Base-by-base conservation (phyloP, 169 alveolate species). In the Hepatocystis sp. region DNA sequence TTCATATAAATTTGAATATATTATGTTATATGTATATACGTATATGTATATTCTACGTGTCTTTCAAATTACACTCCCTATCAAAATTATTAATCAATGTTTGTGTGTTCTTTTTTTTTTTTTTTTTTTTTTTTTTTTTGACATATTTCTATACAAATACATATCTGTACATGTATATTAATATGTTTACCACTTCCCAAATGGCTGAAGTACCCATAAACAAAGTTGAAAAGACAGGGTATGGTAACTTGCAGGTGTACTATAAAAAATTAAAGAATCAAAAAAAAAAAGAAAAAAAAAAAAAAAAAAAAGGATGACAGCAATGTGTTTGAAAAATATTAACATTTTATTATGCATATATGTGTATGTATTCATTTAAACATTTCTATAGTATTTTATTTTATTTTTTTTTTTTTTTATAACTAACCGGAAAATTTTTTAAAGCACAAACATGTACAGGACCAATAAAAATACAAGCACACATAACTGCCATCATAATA, bases 211-310 rank as follows among this genome's bases (percentile, higher is more conserved):
- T 94, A 10, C 93, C 95, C 93, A 92, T 92, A 76, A 93, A 93
- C 51, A 93, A 55, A 13, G 94, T 88, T 34, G 93, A 91, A 91
- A 92, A 94, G 32, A 93, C 96, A 23, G 97, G 97, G 78, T 71
- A 94, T 4, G 97, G 97, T 28, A 94, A 85, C 44, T 93, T 92
- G 93, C 97, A 94, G 34, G 97, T 94, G 81, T 94, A 94, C 96
- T 93, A 44, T 25, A 28, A 32, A 15, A 42, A 8, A 21, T 52
- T 49, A 58, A 66, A 44, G 11, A 49, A 13, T 17, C 7, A 84
- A 4, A 71, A 30, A 5, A 42, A 52, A 1, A 34, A 44, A 17
- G n/a, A n/a, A n/a, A n/a, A n/a, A n/a, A n/a, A n/a, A n/a, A n/a
- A n/a, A n/a, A n/a, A n/a, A n/a, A n/a, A n/a, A n/a, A n/a, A n/a